These are phyloP conservation scores for Yarrowia divulgata DNA, from an alignment of 805 yeast genomes.

Conservation along the genomic window DNA sequence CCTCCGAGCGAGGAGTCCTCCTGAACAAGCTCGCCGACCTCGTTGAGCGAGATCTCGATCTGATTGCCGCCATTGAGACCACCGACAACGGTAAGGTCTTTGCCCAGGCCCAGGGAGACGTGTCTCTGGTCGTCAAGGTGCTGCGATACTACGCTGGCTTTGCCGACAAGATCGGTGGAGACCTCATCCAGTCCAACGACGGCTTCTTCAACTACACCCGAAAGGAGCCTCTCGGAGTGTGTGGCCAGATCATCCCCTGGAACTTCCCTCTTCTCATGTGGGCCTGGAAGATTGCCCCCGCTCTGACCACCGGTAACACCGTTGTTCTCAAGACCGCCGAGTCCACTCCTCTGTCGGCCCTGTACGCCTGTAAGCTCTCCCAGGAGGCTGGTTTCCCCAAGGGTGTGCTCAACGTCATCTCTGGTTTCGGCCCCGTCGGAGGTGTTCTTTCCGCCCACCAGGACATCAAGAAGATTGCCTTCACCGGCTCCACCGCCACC, in stretches of 20 bases:
- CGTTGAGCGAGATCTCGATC: slow-evolving; percentile 73
- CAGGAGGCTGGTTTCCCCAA: slow-evolving; percentile 76
- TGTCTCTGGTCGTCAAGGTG: slow-evolving; percentile 61
- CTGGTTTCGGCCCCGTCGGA: slow-evolving; percentile 75
- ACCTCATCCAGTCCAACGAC: slow-evolving; percentile 64
- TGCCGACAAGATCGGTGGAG: slow-evolving; percentile 66
- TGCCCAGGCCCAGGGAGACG: slow-evolving; percentile 54
- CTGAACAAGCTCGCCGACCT: slow-evolving; percentile 79
- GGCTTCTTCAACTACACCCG: slow-evolving; percentile 71
- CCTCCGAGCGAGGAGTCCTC: slow-evolving; percentile 60
- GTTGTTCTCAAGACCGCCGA: slow-evolving; percentile 78
- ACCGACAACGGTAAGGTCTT: slow-evolving; percentile 87
- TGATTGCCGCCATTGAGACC: slow-evolving; percentile 81
- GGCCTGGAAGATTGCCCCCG: slow-evolving; percentile 86
- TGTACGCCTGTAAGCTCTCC: slow-evolving; percentile 64
- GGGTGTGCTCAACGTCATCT: slow-evolving; percentile 74
- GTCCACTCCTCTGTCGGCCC: slow-evolving; percentile 73
- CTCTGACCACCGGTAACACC: slow-evolving; percentile 79
- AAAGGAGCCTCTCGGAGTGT: slow-evolving; percentile 71
- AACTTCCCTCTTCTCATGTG: slow-evolving; percentile 76
- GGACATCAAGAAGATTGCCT: slow-evolving; percentile 83
- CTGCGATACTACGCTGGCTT: slow-evolving; percentile 75
- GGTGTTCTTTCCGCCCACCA: slow-evolving; percentile 67
- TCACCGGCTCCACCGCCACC: slow-evolving; percentile 91
- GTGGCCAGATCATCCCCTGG: slow-evolving; percentile 77